Evolutionary conservation across 805 yeast genomes (phyloP), one percentile per base, ranked within the genome.

Genomic region (Saturnispora hagleri): DNA sequence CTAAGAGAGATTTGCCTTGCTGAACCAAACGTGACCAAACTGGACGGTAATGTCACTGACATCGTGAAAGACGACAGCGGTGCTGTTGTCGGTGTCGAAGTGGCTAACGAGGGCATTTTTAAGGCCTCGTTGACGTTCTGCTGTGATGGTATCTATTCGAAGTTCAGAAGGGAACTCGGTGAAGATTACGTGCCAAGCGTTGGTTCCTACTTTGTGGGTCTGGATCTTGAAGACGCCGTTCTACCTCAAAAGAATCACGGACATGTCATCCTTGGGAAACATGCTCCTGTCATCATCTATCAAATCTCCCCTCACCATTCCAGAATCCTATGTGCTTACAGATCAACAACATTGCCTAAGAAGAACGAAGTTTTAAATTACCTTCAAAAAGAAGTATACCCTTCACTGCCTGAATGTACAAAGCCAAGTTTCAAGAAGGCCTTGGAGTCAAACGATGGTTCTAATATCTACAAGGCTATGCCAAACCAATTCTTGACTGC

Each of bases 131-230:
- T 89, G 52, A 85, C 91, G 6, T 73, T 89, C 31, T 79, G 86
- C 46, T 88, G 95, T 63, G 99, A 93, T 68, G 99, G 99, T 54
- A 90, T 91, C 52, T 89, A 88, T 63, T 90, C 97, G 53, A 89
- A 84, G 67, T 89, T 91, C 73, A 79, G 99, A 65, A 86, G 81
- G 65, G 84, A 82, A 53, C 74, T 86, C 47, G 71, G 80, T 20
- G 67, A 75, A n/a, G 73, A 74, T 33, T 78, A 80, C 58, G 74
- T 76, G 22, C 95, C 98, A 12, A 60, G 66, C 0, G 77, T 87
- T 20, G 86, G 82, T 20, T 88, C 96, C 8, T 86, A 91, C 62
- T 93, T 93, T 66, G 84, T 89, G 20, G 98, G 96, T 4, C 70
- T 93, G 60, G 80, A 85, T 47, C 73, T 93, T 56, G 73, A 76